Percentiles rank a stretch among this genome's conserved stretches.
These are phyloP conservation scores for Pseudoperonospora humuli DNA, from an alignment of 352 stramenopile species.

Conservation along the genomic window DNA sequence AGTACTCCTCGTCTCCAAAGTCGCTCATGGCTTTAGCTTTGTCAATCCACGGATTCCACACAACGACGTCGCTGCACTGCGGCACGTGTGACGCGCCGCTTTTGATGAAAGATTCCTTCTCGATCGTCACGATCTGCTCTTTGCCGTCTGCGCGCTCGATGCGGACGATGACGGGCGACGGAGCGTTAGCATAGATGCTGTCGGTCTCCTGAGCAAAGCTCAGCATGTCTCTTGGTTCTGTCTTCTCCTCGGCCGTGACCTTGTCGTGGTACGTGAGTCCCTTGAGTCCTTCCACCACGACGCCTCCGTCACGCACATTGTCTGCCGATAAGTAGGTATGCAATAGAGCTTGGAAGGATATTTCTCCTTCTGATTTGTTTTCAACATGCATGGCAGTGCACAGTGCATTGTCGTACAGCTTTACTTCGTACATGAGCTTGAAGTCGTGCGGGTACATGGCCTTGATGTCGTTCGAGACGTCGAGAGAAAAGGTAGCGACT, in stretches of 20 bases:
- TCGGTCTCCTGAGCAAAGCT: constrained; percentile 79
- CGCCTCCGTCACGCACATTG: constrained; percentile 50
- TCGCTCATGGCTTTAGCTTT: constrained; percentile 92
- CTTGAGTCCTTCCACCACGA: constrained; percentile 80
- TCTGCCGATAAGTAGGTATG: constrained; percentile 92
- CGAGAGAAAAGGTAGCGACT: constrained; percentile 58
- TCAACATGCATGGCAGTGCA: constrained; percentile 84
- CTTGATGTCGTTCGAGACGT: constrained; percentile 32
- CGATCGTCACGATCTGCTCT: constrained; percentile 60
- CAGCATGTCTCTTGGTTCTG: constrained; percentile 51
- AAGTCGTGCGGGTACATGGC: constrained; percentile 75
- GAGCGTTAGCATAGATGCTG: constrained; percentile 78
- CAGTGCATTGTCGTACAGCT: constrained; percentile 72
- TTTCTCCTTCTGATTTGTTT: constrained; percentile 82
- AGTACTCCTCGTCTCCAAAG: constrained; percentile 93
- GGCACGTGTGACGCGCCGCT: constrained; percentile 19
- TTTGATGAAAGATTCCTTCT: constrained; percentile 62
- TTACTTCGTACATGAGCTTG: constrained; percentile 80
- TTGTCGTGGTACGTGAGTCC: constrained; percentile 86
- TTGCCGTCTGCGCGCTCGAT: constrained; percentile 43
- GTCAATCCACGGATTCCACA: constrained; percentile 92
- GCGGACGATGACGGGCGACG: constrained; percentile 53
- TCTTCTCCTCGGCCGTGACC: constrained; percentile 56
- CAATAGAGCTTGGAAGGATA: constrained; percentile 90
- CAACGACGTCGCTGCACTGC: constrained; percentile 74